Evolutionary conservation across 2,329 filamentous ascomycete genomes (phyloP).

Genomic region (Scorias spongiosa): DNA sequence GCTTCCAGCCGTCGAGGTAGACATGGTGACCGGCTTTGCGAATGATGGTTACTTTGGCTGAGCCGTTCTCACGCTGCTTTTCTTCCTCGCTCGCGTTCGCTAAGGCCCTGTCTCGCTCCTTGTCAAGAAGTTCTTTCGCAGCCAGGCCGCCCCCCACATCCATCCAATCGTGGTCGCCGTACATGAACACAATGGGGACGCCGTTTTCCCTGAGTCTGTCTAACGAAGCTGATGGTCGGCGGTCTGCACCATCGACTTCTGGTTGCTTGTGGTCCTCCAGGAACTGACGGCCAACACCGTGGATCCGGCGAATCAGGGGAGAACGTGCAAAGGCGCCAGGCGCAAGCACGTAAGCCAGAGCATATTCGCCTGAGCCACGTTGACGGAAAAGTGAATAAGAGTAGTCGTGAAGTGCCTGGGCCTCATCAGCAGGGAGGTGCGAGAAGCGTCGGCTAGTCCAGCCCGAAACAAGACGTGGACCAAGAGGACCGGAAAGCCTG

Average conservation of each 20-base stretch:
- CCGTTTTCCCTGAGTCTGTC: conserved; percentile 42
- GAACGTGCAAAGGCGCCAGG: conserved; percentile 83
- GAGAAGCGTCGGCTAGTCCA: conserved; percentile 92
- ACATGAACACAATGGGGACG: conserved; percentile 80
- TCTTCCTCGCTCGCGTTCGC: conserved; percentile 51
- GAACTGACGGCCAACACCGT: conserved; percentile 66
- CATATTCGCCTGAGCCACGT: conserved; percentile 85
- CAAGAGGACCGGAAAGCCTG: conserved; percentile 74
- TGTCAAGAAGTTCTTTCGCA: conserved; percentile 62
- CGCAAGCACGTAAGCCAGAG: conserved; percentile 78
- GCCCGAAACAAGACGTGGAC: conserved; percentile 79
- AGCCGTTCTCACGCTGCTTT: conserved; percentile 56
- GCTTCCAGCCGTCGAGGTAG: conserved; percentile 54
- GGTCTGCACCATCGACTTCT: conserved; percentile 11
- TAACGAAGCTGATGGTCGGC: conserved; percentile 4
- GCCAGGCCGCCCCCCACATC: conserved; percentile 75
- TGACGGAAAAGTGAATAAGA: conserved; percentile 89
- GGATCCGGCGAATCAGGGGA: conserved; percentile 75
- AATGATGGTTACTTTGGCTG: conserved; percentile 69
- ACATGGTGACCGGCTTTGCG: conserved; percentile 55
- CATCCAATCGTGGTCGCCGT: conserved; percentile 99
- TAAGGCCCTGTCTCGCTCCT: conserved; percentile 46
- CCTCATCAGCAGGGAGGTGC: conserved; percentile 66
- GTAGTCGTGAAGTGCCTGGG: conserved; percentile 78
- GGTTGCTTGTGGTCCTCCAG: conserved; percentile 19